phyloP scores from a whole-genome alignment of 2,329 filamentous ascomycete species.

The Fusarium graminum region DNA sequence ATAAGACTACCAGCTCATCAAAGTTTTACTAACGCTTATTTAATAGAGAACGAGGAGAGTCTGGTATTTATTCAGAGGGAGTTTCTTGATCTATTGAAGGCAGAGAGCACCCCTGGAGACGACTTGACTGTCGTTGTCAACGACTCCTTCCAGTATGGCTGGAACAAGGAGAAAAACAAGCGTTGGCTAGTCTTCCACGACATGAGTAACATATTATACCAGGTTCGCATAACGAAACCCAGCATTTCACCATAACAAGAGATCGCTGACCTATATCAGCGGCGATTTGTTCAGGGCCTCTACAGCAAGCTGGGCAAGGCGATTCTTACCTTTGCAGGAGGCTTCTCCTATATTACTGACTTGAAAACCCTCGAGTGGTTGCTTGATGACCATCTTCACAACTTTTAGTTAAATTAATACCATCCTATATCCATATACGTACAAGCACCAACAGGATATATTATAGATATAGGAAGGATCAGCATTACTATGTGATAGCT shows the following conservation, averaged over 20 bases:
- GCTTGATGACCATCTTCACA: neutral
- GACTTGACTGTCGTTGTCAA: neutral
- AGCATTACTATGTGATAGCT: no score
- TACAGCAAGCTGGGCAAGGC: neutral
- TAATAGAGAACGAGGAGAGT: neutral
- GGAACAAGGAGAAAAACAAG: neutral
- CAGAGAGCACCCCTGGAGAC: neutral
- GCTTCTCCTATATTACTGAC: neutral
- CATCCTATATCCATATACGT: no score
- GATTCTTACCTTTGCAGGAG: neutral
- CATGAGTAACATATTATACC: neutral
- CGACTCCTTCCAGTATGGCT: conserved; percentile 1
- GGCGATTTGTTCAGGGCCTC: conserved; percentile 1
- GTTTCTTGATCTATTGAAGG: neutral
- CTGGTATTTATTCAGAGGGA: conserved; percentile 2
- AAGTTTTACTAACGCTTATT: fast-evolving
- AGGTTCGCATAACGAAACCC: neutral
- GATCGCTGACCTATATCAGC: neutral
- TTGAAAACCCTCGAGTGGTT: neutral
- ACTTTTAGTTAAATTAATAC: neutral
- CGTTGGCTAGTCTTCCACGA: conserved; percentile 7
- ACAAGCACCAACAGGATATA: no score
- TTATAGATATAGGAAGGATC: no score
- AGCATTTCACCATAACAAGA: no score
- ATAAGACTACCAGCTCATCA: no score